A percentile compares a stretch with the other conserved stretches of the same genome.
phyloP scores from a whole-genome alignment of 768 basidiomycete species.

The Trametes cingulata region DNA sequence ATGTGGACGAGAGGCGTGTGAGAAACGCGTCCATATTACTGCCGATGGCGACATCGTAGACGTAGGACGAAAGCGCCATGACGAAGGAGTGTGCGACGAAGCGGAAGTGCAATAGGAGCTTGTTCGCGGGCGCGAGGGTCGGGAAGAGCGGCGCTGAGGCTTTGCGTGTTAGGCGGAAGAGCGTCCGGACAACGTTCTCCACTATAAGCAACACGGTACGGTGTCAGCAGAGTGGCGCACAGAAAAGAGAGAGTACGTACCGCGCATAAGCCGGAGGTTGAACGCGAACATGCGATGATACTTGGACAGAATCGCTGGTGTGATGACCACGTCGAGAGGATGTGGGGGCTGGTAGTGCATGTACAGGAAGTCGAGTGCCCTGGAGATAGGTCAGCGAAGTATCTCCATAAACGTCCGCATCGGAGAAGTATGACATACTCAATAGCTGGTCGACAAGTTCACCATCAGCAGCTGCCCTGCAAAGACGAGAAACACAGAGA shows the following conservation, averaged over 20 bases:
- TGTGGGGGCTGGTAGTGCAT: conserved; percentile 85
- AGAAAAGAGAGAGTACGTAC: conserved; percentile 41
- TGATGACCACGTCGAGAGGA: conserved; percentile 74
- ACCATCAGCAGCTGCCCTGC: conserved; percentile 35
- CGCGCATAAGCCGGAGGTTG: conserved; percentile 76
- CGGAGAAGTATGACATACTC: conserved; percentile 41
- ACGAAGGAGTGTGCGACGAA: conserved; percentile 76
- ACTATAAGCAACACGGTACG: conserved; percentile 42
- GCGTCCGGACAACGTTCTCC: conserved; percentile 62
- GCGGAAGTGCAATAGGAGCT: conserved; percentile 64
- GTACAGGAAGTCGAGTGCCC: conserved; percentile 87
- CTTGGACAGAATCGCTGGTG: conserved; percentile 71
- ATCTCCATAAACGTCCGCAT: background rate
- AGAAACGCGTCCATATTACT: conserved; percentile 76
- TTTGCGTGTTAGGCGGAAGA: conserved; percentile 62
- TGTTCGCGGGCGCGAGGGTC: conserved; percentile 52
- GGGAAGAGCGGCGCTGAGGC: conserved; percentile 53
- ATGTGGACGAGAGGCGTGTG: conserved; percentile 14
- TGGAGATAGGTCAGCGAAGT: conserved; percentile 30
- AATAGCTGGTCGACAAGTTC: conserved; percentile 37
- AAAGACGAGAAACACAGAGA: background rate
- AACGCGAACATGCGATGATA: conserved; percentile 85
- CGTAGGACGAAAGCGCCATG: conserved; percentile 62
- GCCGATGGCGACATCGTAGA: conserved; percentile 80
- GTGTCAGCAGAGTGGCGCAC: background rate